These are phyloP conservation scores for Capsicum rhomboideum DNA, from an alignment of 257 asterid species.

Conservation along the genomic window DNA sequence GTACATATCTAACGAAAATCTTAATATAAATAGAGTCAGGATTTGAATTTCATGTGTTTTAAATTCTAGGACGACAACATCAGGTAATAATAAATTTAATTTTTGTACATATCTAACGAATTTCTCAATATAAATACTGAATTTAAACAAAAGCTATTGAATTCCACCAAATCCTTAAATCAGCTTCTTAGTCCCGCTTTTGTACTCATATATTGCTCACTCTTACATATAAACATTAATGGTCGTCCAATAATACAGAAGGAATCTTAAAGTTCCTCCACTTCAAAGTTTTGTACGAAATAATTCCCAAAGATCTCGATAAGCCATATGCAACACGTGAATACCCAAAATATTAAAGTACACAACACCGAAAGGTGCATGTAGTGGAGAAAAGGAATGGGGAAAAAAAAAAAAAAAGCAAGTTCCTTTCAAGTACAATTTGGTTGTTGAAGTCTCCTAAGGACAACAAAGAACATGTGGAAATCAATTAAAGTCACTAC, in stretches of 20 bases:
- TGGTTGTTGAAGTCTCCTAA: background rate
- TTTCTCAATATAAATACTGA: too few species aligned
- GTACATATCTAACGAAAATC: too few species aligned
- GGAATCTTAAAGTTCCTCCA: background rate
- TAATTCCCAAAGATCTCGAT: background rate
- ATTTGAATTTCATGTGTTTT: too few species aligned
- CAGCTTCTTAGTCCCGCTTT: too few species aligned
- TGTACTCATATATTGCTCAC: background rate
- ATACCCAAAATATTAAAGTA: conserved; percentile 38
- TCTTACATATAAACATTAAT: background rate
- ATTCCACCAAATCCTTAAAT: background rate
- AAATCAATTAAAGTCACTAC: background rate
- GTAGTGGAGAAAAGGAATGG: background rate
- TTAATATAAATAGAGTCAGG: too few species aligned
- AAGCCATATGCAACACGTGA: conserved; percentile 17
- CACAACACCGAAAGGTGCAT: background rate
- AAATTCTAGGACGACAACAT: too few species aligned
- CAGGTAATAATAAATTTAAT: too few species aligned
- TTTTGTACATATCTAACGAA: too few species aligned
- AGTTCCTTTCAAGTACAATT: background rate
- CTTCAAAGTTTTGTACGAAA: too few species aligned
- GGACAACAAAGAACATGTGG: background rate
- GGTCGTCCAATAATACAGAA: background rate
- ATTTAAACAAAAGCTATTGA: too few species aligned
- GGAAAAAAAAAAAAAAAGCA: too few species aligned